Percentiles rank a stretch among this genome's conserved stretches.
These are phyloP conservation scores for Gautieria morchelliformis DNA, from an alignment of 768 basidiomycete genomes.

Conservation along the genomic window DNA sequence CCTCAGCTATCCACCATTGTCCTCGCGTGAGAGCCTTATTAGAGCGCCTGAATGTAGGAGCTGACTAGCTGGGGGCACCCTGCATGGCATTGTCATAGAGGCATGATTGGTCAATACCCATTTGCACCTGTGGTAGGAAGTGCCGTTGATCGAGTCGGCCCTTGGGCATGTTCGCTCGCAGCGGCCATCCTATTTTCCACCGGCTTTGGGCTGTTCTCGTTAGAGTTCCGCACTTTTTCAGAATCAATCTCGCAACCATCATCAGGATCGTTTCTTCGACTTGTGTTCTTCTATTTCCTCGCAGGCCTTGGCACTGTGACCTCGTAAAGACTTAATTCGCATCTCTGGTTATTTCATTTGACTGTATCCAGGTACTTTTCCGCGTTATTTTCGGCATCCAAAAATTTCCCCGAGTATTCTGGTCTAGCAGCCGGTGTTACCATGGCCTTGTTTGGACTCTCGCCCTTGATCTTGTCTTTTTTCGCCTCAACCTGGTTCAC, in stretches of 20 bases:
- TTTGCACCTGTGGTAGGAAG: conserved; percentile 62
- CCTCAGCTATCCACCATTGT: conserved; percentile 72
- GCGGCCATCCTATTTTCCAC: conserved; percentile 47
- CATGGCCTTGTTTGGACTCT: conserved; percentile 73
- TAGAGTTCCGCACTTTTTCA: conserved; percentile 40
- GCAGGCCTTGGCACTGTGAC: conserved; percentile 61
- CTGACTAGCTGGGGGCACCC: conserved; percentile 3
- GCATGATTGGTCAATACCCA: conserved; percentile 76
- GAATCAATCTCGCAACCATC: conserved; percentile 29
- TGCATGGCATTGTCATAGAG: conserved; percentile 32
- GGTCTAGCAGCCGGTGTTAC: conserved; percentile 58
- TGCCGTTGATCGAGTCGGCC: conserved; percentile 56
- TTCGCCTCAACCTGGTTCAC: conserved; percentile 58
- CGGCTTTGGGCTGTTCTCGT: conserved; percentile 57
- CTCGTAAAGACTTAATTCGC: conserved; percentile 41
- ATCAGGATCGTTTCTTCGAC: conserved; percentile 36
- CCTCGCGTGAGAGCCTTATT: conserved; percentile 42
- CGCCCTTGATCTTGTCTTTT: conserved; percentile 62
- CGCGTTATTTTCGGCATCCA: conserved; percentile 65
- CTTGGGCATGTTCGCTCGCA: conserved; percentile 55
- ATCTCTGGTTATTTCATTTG: background rate
- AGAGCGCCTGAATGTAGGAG: background rate
- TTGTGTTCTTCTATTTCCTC: conserved; percentile 51
- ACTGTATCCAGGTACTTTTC: conserved; percentile 50
- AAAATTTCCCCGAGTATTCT: conserved; percentile 53